phyloP scores from a whole-genome alignment of 768 basidiomycete species.

The Lactarius hengduanensis region DNA sequence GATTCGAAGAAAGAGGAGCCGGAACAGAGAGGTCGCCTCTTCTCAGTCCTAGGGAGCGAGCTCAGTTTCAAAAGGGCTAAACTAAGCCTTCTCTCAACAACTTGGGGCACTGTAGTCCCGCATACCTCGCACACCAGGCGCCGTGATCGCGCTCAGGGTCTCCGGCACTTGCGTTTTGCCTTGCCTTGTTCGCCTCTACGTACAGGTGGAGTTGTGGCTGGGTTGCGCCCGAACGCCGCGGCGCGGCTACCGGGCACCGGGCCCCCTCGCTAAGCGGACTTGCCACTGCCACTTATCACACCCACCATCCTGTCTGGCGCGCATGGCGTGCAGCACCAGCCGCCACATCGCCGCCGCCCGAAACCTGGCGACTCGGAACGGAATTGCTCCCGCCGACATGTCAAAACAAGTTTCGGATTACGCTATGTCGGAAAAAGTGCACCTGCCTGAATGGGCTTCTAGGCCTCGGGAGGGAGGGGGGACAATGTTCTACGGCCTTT shows the following conservation, averaged over 20 bases:
- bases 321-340: not conserved
- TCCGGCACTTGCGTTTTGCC: not conserved
- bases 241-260: not conserved
- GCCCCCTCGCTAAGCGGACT: not conserved
- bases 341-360: not conserved
- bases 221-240: not conserved
- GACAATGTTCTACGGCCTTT: not conserved
- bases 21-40: not conserved
- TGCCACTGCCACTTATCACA: not conserved
- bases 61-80: not conserved
- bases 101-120: too few relatives aligned
- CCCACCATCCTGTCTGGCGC: not conserved
- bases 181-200: not conserved
- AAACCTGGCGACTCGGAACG: not conserved
- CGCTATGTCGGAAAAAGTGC: not conserved
- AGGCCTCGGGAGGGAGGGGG: not conserved
- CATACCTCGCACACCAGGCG: not conserved
- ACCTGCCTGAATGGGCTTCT: not conserved
- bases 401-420: conserved; percentile 1
- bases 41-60: not conserved
- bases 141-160: not conserved
- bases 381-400: not conserved
- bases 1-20: not conserved
- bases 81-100: too few relatives aligned
- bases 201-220: conserved; percentile 1